phyloP scores from a whole-genome alignment of 148 eudicot species.

The Chenopodium berlandieri region DNA sequence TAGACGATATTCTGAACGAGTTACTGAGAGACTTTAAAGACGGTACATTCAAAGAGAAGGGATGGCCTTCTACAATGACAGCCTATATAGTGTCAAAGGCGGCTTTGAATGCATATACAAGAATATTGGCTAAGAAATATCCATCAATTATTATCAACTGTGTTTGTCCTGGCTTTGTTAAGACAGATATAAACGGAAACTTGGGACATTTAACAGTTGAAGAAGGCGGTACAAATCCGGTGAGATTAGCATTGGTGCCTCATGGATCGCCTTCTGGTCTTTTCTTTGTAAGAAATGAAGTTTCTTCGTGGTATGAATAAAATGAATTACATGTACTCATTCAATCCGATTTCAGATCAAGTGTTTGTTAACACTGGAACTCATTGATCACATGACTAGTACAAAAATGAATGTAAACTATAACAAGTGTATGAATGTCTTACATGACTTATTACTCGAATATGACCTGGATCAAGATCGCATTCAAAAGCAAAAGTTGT shows the following conservation, averaged over 20 bases:
- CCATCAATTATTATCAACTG: conserved; percentile 35
- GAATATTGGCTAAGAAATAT: conserved; percentile 37
- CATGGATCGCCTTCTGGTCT: conserved; percentile 28
- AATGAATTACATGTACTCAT: background rate
- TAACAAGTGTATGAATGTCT: background rate
- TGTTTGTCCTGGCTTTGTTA: conserved; percentile 51
- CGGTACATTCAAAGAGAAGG: conserved; percentile 20
- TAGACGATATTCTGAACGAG: conserved; percentile 38
- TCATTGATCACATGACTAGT: background rate
- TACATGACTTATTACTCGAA: too few species aligned
- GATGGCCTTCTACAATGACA: conserved; percentile 31
- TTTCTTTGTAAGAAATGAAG: conserved; percentile 20
- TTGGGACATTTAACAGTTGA: conserved; percentile 29
- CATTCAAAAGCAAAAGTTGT: too few species aligned
- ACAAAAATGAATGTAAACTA: background rate
- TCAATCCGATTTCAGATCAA: background rate
- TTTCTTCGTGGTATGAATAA: background rate
- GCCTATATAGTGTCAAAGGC: conserved; percentile 40
- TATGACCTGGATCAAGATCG: too few species aligned
- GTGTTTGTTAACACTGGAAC: background rate
- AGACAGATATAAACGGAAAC: conserved; percentile 34
- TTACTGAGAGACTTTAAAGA: conserved; percentile 39
- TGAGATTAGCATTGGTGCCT: conserved; percentile 44
- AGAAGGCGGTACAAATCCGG: conserved; percentile 45
- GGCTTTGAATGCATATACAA: conserved; percentile 43